Evolutionary conservation across 2,329 filamentous ascomycete genomes (phyloP), one percentile per base, ranked within the genome.

Genomic region (Polychaeton citri): DNA sequence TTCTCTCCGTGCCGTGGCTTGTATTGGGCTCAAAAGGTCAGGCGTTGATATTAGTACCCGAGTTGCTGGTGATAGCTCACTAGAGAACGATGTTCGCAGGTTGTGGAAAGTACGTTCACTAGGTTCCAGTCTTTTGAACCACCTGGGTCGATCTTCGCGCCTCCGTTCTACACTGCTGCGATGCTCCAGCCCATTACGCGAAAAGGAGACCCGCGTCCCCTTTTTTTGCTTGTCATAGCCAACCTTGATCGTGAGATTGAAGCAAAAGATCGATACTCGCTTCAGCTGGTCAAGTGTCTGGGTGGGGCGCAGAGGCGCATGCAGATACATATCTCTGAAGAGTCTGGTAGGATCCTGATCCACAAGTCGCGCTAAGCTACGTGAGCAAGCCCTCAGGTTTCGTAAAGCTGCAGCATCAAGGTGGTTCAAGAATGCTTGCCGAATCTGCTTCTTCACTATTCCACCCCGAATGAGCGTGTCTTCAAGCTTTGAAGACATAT

Each of bases 401-500:
- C 39, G 38, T 15, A 51, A 35, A 1, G 42, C 38, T 3, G 5
- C 24, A 15, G 37, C 33, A 7, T 43, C 39, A n/a, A 51, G 37
- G 6, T 24, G 34, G 15, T 26, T 21, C 28, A 48, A 40, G 4
- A 49, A 36, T 3, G 15, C 18, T 15, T 26, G 16, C n/a, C 42
- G 37, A 6, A 47, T 38, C 2, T 20, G 20, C 21, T 35, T 35
- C 13, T 34, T 36, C 7, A 32, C 15, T 21, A 28, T 19, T 26
- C 28, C 32, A 33, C 39, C 38, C 17, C 42, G 33, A 15, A 45
- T 30, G 2, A 51, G 19, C 1, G 40, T 36, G 24, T 42, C 21
- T 37, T 51, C 46, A 6, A 51, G 36, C 16, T 24, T 40, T 13
- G 45, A 46, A 6, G 33, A 26, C 45, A 49, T 50, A n/a, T n/a